phyloP scores from a whole-genome alignment of 2,329 filamentous ascomycete genomes.

The Phyllosticta capitalensis region DNA sequence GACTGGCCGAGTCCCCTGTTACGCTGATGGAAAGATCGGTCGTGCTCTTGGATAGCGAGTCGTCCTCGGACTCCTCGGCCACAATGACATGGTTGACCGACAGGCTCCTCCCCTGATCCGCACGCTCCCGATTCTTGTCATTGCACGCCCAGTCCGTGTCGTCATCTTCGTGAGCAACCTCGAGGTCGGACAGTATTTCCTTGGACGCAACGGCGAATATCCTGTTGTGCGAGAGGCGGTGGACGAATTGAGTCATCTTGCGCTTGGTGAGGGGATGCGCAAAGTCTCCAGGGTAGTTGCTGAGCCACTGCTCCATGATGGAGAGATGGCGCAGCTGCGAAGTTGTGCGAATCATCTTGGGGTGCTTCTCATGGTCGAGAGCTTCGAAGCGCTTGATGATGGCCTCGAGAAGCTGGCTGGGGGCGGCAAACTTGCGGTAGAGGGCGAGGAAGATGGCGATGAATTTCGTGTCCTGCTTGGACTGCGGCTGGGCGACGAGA shows the following conservation, averaged over 20 bases:
- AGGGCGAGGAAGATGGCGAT: conserved; percentile 80
- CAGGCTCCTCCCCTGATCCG: conserved; percentile 33
- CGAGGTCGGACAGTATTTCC: conserved; percentile 73
- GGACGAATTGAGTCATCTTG: conserved; percentile 65
- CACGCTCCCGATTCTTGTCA: conserved; percentile 51
- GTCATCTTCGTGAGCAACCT: conserved; percentile 72
- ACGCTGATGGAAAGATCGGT: conserved; percentile 5
- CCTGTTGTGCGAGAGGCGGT: conserved; percentile 62
- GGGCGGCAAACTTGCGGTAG: conserved; percentile 87
- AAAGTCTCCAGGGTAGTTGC: conserved; percentile 86
- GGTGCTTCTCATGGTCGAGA: conserved; percentile 55
- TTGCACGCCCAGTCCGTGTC: conserved; percentile 86
- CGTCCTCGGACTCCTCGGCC: conserved; percentile 17
- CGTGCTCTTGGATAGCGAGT: conserved; percentile 6
- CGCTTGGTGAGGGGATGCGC: conserved; percentile 65
- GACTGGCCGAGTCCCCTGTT: not conserved
- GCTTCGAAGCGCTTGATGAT: conserved; percentile 69
- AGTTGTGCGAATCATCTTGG: conserved; percentile 67
- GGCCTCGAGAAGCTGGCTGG: conserved; percentile 64
- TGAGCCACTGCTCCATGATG: conserved; percentile 81
- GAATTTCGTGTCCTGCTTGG: conserved; percentile 83
- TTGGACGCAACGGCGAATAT: conserved; percentile 78
- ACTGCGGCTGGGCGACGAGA: conserved; percentile 72
- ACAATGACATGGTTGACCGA: conserved; percentile 31
- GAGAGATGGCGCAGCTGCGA: conserved; percentile 76